phyloP scores from a whole-genome alignment of 2,329 filamentous ascomycete genomes.

The Aspergillus flavus region DNA sequence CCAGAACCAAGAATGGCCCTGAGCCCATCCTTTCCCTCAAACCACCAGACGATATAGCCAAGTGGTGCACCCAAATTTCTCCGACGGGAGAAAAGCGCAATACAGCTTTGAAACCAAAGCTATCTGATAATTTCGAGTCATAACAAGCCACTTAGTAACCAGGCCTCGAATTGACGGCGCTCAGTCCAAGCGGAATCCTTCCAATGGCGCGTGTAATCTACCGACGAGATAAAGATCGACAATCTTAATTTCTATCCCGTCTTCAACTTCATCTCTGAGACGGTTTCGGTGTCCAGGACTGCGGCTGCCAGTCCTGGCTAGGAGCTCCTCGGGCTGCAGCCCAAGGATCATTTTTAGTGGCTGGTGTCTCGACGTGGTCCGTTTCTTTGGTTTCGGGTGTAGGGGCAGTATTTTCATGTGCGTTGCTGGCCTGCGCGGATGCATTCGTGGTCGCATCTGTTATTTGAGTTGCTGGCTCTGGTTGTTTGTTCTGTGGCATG shows the following conservation, averaged over 20 bases:
- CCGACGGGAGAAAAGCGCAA: neutral
- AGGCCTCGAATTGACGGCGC: neutral
- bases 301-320: conserved; percentile 69
- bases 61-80: neutral
- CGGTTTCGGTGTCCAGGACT: conserved; percentile 61
- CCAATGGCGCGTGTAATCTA: neutral
- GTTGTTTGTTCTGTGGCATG: conserved; percentile 54
- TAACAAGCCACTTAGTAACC: neutral
- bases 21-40: neutral
- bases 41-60: neutral
- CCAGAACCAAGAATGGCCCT: neutral
- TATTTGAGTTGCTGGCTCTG: conserved; percentile 48
- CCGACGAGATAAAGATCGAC: neutral
- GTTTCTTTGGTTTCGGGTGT: neutral
- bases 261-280: conserved; percentile 37
- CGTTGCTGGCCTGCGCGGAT: conserved; percentile 16
- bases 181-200: neutral
- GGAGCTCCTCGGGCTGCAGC: conserved; percentile 57
- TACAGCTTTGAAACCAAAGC: neutral
- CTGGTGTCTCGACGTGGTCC: conserved; percentile 30
- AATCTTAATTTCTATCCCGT: neutral
- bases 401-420: neutral
- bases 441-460: conserved; percentile 44
- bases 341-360: conserved; percentile 56
- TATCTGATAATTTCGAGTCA: neutral